phyloP scores from a whole-genome alignment of 306 rosid genomes.

The Cyclanthera cordifolia region DNA sequence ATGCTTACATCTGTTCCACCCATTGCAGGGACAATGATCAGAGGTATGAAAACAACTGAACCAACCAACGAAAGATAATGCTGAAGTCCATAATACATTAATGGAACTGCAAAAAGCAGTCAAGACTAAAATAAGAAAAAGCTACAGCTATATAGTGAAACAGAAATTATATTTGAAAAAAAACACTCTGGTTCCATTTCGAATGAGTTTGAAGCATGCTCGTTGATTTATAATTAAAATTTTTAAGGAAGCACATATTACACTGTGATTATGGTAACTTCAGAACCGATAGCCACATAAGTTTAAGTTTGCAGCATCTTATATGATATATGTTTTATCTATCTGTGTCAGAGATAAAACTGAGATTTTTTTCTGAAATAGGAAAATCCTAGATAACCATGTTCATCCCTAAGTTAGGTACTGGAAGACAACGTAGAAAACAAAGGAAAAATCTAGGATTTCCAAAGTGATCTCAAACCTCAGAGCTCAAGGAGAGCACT shows the following conservation, averaged over 20 bases:
- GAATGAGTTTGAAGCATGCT: background rate
- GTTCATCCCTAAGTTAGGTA: no score
- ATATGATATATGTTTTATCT: background rate
- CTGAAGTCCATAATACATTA: constrained; percentile 71
- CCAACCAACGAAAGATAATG: constrained; percentile 87
- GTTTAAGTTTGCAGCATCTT: background rate
- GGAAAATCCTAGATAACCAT: no score
- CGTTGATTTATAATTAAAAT: background rate
- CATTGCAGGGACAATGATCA: constrained; percentile 67
- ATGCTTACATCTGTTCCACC: constrained; percentile 77
- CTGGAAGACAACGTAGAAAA: no score
- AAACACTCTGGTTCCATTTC: background rate
- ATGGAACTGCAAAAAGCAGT: constrained; percentile 43
- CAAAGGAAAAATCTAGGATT: no score
- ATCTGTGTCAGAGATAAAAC: background rate
- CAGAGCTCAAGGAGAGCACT: no score
- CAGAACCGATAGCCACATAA: background rate
- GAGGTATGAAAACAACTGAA: constrained; percentile 69
- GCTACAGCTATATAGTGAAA: background rate
- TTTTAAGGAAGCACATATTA: background rate
- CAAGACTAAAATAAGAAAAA: constrained; percentile 15
- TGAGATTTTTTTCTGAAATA: no score
- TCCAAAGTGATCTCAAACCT: no score
- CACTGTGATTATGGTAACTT: background rate
- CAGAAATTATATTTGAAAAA: background rate